Evolutionary conservation across 2,329 filamentous ascomycete species (phyloP).

Genomic region (Pyrenophora tritici-repentis): DNA sequence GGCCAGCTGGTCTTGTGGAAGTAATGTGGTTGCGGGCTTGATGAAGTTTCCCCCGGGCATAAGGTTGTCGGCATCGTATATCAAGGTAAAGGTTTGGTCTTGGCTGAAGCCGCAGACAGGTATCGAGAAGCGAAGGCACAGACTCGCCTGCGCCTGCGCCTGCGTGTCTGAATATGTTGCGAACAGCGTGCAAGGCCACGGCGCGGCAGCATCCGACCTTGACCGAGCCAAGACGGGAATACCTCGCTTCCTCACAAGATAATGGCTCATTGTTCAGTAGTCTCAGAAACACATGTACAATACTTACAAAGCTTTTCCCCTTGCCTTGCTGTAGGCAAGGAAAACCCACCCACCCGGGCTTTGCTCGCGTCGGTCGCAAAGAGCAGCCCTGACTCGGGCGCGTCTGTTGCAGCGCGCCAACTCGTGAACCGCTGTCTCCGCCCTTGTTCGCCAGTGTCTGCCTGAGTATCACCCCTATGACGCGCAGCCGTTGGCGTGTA

Average conservation of each 20-base stretch:
- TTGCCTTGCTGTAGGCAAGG: conserved; percentile 7
- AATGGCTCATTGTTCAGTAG: conserved; percentile 5
- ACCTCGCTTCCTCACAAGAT: conserved; percentile 14
- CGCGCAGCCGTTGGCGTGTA: conserved; percentile 14
- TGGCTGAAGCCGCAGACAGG: conserved; percentile 12
- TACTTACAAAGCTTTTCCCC: conserved; percentile 15
- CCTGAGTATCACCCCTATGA: conserved; percentile 20
- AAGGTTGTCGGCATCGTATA: conserved; percentile 25
- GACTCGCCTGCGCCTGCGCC: conserved; percentile 19
- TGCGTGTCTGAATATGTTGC: conserved; percentile 13
- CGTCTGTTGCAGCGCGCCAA: background rate
- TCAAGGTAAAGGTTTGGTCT: conserved; percentile 19
- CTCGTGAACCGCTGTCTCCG: conserved; percentile 11
- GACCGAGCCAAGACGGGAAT: conserved; percentile 17
- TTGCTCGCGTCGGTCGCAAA: conserved; percentile 9
- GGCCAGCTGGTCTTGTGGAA: conserved; percentile 9
- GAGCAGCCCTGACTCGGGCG: conserved; percentile 22
- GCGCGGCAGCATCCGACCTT: conserved; percentile 9
- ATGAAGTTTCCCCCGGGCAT: conserved; percentile 14
- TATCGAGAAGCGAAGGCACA: conserved; percentile 14
- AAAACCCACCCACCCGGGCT: conserved; percentile 25
- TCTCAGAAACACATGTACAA: conserved; percentile 14
- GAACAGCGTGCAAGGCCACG: conserved; percentile 12
- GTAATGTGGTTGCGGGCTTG: background rate
- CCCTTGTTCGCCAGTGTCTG: conserved; percentile 11